Percentiles rank a stretch among this genome's conserved stretches.
phyloP scores from a whole-genome alignment of 2,329 filamentous ascomycete genomes.

The Penicillium frequentans region DNA sequence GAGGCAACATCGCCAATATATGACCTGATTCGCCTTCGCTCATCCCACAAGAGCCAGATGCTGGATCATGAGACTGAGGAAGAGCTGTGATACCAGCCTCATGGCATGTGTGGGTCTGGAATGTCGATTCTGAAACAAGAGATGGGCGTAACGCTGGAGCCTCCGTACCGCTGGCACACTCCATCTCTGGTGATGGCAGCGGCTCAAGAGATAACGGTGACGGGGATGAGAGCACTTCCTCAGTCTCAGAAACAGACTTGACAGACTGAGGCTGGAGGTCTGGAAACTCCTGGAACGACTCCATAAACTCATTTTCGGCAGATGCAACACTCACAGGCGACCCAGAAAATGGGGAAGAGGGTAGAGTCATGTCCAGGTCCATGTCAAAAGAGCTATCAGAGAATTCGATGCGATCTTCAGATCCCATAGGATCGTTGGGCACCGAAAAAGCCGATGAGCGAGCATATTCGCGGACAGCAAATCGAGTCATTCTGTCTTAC shows the following conservation, averaged over 20 bases:
- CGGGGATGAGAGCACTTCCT: slow-evolving; percentile 2
- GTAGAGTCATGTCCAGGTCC: neutral
- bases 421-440: slow-evolving; percentile 1
- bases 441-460: neutral
- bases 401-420: neutral
- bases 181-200: neutral
- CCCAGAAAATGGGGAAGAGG: neutral
- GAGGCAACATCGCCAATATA: neutral
- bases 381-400: neutral
- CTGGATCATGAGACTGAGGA: neutral
- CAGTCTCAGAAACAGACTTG: neutral
- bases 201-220: slow-evolving; percentile 7
- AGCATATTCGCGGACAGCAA: neutral
- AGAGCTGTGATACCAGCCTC: neutral
- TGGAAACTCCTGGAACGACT: neutral
- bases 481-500: slow-evolving; percentile 1
- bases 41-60: neutral
- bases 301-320: neutral
- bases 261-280: neutral
- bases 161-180: neutral
- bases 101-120: neutral
- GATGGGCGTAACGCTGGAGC: neutral
- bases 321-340: no score
- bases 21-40: neutral
- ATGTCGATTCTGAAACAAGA: neutral